Base-by-base conservation (phyloP, 1,284 basidiomycete species). In the Marasmius oreades region DNA sequence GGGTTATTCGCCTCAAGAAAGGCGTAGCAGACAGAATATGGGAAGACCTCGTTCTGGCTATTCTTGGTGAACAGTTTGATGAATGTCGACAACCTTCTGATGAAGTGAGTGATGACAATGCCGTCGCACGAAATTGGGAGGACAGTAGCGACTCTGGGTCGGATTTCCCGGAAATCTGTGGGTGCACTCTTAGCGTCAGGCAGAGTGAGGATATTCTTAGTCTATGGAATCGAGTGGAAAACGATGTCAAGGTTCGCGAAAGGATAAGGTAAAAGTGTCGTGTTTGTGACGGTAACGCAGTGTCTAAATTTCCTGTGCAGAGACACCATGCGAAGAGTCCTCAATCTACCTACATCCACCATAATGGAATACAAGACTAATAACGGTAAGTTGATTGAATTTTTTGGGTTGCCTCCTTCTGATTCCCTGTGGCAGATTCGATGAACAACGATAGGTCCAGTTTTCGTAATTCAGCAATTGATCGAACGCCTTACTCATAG, bases 331-430 rank as follows among this genome's bases (percentile, higher is more conserved):
- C 79, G 84, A 51, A 73, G 71, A 66, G 84, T 86, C 14, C 74
- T 92, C 44, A 82, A 85, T 68, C 75, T 92, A 20, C 82, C 88
- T n/a, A 63, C 79, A 2, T 76, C 79, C 18, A 90, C 87, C 0
- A 78, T 86, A 59, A 86, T 92, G 86, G 90, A 92, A 68, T 92
- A 92, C 68, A 92, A 92, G 71, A 86, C 88, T 8, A 92, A 92
- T 70, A 92, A 89, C 62, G 90, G 90, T 88, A 61, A 53, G 78
- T 62, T 51, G 6, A 12, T 5, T 28, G 28, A 20, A 23, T 8
- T 52, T 46, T 45, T 3, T 26, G 4, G 45, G 47, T 10, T 33
- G 33, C 36, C 39, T 37, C 20, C 48, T 46, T 51, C 46, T 26
- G 51, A 50, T 54, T 28, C 14, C 43, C 48, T 24, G 37, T 47